Evolutionary conservation across 164 flowering plant species (phyloP).

Genomic region (Vitis rotundifolia): DNA sequence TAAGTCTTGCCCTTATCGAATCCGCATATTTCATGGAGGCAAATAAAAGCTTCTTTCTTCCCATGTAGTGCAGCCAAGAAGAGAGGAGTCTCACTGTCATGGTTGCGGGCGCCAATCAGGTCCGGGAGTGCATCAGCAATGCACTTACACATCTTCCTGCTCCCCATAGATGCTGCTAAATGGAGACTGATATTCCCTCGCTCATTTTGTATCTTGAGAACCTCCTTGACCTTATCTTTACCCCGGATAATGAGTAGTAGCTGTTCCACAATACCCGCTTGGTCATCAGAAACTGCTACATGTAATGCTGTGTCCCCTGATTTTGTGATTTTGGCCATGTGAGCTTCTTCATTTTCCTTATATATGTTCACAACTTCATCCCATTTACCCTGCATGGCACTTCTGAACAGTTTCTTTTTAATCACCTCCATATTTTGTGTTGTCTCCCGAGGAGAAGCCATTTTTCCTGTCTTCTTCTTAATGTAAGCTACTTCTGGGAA

Average conservation of each 20-base stretch:
- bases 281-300: conserved; percentile 26
- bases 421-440: too few species aligned
- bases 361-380: conserved; percentile 16
- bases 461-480: too few species aligned
- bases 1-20: not conserved
- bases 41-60: conserved; percentile 23
- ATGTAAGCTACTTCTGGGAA: too few species aligned
- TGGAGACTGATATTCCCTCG: conserved; percentile 33
- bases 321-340: conserved; percentile 17
- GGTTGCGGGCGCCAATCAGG: conserved; percentile 11
- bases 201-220: conserved; percentile 14
- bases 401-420: conserved; percentile 1
- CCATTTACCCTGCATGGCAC: conserved; percentile 29
- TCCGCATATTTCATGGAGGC: conserved; percentile 7
- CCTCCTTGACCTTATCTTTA: not conserved
- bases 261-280: conserved; percentile 9
- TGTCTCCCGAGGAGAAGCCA: too few species aligned
- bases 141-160: conserved; percentile 19
- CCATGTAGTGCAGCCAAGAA: conserved; percentile 37
- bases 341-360: not conserved
- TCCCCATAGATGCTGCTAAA: conserved; percentile 34
- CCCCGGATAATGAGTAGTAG: conserved; percentile 6
- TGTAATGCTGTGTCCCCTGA: conserved; percentile 37
- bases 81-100: conserved; percentile 30
- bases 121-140: conserved; percentile 5